Conservation (phyloP, 2,329 filamentous ascomycete genomes). For the Mollisiaceae sp. region DNA sequence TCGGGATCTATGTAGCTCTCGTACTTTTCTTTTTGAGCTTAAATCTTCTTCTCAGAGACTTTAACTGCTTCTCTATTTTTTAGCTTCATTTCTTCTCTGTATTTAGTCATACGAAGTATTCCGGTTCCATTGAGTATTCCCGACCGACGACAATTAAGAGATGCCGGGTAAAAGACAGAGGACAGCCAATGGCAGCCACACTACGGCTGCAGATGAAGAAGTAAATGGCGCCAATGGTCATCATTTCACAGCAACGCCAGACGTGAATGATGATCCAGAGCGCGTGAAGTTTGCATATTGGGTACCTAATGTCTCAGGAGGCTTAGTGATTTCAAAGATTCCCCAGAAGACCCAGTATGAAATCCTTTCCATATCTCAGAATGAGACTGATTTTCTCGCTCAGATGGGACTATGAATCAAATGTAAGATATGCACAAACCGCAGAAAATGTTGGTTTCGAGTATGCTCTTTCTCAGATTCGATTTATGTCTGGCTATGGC, state of each 20-base stretch:
- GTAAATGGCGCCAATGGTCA: slow-evolving; percentile 24
- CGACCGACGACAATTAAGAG: background rate
- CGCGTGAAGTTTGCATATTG: slow-evolving; percentile 56
- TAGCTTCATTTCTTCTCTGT: background rate
- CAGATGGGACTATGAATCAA: slow-evolving; percentile 54
- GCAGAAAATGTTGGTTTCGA: slow-evolving; percentile 56
- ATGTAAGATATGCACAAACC: slow-evolving; percentile 54
- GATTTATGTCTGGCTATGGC: slow-evolving; percentile 57
- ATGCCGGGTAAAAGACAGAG: slow-evolving; percentile 27
- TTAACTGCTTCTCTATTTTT: background rate
- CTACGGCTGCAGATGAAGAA: slow-evolving; percentile 12
- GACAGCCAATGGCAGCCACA: slow-evolving; percentile 25
- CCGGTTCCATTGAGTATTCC: background rate
- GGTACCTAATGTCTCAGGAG: slow-evolving; percentile 59
- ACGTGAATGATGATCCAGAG: slow-evolving; percentile 50
- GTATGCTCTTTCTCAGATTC: slow-evolving; percentile 57
- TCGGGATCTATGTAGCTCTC: background rate
- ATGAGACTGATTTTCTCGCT: background rate
- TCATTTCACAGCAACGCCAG: slow-evolving; percentile 38
- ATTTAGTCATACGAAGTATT: background rate
- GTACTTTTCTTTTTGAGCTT: background rate
- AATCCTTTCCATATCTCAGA: background rate
- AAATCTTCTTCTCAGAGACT: background rate
- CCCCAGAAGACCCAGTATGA: slow-evolving; percentile 48
- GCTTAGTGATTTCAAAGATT: slow-evolving; percentile 58